These are phyloP conservation scores for Tricholoma terreum DNA, from an alignment of 768 basidiomycete genomes.

Conservation along the genomic window DNA sequence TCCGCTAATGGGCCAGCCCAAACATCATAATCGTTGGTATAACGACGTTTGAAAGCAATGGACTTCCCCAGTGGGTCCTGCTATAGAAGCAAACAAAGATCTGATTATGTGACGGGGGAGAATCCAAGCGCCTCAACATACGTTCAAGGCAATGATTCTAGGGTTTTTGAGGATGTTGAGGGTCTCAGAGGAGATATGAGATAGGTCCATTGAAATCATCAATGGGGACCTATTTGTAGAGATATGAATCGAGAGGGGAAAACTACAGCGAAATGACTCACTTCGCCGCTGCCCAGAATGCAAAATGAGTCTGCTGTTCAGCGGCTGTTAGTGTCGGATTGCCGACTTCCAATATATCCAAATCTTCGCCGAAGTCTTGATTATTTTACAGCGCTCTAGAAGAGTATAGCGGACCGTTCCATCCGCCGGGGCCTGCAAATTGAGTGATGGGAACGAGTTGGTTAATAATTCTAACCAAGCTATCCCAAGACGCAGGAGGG, in stretches of 20 bases:
- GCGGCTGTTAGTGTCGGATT: slow-evolving; percentile 39
- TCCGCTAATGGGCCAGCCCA: slow-evolving; percentile 48
- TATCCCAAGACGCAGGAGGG: slow-evolving; percentile 45
- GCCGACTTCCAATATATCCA: slow-evolving; percentile 54
- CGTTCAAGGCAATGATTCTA: slow-evolving; percentile 43
- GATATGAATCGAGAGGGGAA: background rate
- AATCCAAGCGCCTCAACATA: no score
- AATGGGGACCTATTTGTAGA: slow-evolving; percentile 33
- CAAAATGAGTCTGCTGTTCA: slow-evolving; percentile 47
- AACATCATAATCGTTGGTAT: slow-evolving; percentile 47
- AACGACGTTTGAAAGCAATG: slow-evolving; percentile 43
- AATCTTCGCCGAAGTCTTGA: slow-evolving; percentile 28
- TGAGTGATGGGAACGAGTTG: slow-evolving; percentile 49
- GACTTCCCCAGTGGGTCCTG: slow-evolving; percentile 46
- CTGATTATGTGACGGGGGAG: no score
- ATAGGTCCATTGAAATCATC: slow-evolving; percentile 43
- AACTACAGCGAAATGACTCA: slow-evolving; percentile 11
- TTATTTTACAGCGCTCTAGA: slow-evolving; percentile 12
- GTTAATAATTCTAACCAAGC: slow-evolving; percentile 48
- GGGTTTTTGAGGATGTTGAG: slow-evolving; percentile 39
- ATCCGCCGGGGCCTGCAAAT: slow-evolving; percentile 44
- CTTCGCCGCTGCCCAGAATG: slow-evolving; percentile 54
- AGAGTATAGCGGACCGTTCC: slow-evolving; percentile 32
- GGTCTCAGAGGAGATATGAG: slow-evolving; percentile 28
- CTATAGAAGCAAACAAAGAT: no score